Conservation (phyloP, 2,329 filamentous ascomycete genomes). For the Graphiopsis chlorocephala region DNA sequence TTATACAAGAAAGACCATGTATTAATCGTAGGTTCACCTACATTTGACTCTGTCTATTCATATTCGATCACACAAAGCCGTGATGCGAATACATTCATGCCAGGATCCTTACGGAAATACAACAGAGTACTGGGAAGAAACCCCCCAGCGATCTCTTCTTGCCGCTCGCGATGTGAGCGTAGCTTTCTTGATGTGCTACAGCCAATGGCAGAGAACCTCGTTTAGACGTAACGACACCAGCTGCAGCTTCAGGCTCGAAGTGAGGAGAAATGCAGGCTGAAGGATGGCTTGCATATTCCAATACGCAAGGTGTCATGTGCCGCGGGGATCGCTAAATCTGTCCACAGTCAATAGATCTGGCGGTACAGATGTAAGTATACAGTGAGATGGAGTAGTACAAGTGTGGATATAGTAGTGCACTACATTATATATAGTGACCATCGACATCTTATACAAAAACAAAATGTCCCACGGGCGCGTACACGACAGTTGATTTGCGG, state of each 20-base stretch:
- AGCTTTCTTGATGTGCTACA: not conserved
- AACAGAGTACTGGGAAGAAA: too few relatives aligned
- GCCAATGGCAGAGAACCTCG: not conserved
- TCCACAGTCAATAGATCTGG: not conserved
- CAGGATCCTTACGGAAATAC: too few relatives aligned
- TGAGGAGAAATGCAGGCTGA: conserved; percentile 4
- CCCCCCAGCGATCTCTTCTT: too few relatives aligned
- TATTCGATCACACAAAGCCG: too few relatives aligned
- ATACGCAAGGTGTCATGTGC: not conserved
- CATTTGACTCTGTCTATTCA: too few relatives aligned
- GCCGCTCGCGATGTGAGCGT: too few relatives aligned
- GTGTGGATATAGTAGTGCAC: not conserved
- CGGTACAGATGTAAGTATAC: not conserved
- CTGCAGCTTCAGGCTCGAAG: not conserved
- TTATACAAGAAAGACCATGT: too few relatives aligned
- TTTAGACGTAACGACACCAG: not conserved
- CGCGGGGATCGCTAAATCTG: not conserved
- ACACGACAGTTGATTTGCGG: conserved; percentile 3
- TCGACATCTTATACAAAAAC: not conserved
- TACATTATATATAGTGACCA: not conserved
- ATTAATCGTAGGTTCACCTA: too few relatives aligned
- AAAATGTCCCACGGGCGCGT: not conserved
- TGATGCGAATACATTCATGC: too few relatives aligned
- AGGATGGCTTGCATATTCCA: not conserved
- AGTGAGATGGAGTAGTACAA: not conserved